Evolutionary conservation across 495 filamentous ascomycete genomes (phyloP).

Genomic region (Emericellopsis terricola): DNA sequence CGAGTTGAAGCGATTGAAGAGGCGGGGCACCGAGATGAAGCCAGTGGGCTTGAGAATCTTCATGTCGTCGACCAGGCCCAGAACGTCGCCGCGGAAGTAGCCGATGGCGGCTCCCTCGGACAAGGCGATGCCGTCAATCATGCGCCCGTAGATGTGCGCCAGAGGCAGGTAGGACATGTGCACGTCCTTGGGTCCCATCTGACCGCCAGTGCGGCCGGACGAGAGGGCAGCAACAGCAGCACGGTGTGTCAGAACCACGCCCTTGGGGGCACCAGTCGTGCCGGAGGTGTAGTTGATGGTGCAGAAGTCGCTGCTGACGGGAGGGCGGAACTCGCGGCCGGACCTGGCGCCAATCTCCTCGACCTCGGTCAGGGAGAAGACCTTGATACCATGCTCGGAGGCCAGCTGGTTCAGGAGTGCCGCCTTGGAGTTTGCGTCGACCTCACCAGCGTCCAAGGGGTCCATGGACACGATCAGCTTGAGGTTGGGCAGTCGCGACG

Average conservation of each 20-base stretch:
- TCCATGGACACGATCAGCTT: constrained; percentile 86
- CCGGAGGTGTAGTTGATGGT: constrained; percentile 98
- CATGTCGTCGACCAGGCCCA: constrained; percentile 76
- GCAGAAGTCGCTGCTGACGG: constrained; percentile 55
- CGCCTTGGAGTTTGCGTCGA: constrained; percentile 57
- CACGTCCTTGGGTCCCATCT: constrained; percentile 34
- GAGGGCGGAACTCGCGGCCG: constrained; percentile 47
- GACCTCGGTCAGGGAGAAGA: constrained; percentile 57
- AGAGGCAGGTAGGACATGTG: constrained; percentile 79
- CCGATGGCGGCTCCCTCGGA: constrained; percentile 63
- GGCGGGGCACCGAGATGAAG: constrained; percentile 78
- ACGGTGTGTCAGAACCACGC: constrained; percentile 70
- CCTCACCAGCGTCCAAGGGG: constrained; percentile 67
- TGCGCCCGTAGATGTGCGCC: constrained; percentile 83
- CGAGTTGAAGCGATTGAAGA: constrained; percentile 81
- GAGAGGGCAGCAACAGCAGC: constrained; percentile 62
- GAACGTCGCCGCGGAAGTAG: constrained; percentile 88
- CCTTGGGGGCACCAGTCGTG: constrained; percentile 89
- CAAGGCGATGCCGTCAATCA: constrained; percentile 60
- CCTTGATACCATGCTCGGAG: constrained; percentile 47
- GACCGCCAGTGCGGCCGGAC: constrained; percentile 31
- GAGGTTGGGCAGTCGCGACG: constrained; percentile 53
- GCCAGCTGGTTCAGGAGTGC: constrained; percentile 60
- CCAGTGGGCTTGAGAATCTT: constrained; percentile 69
- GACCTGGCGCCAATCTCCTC: constrained; percentile 59